A percentile compares a stretch with the other conserved stretches of the same genome.
Evolutionary conservation across 1,139 yeast genomes (phyloP).

Genomic region (Yamadazyma siamensis): DNA sequence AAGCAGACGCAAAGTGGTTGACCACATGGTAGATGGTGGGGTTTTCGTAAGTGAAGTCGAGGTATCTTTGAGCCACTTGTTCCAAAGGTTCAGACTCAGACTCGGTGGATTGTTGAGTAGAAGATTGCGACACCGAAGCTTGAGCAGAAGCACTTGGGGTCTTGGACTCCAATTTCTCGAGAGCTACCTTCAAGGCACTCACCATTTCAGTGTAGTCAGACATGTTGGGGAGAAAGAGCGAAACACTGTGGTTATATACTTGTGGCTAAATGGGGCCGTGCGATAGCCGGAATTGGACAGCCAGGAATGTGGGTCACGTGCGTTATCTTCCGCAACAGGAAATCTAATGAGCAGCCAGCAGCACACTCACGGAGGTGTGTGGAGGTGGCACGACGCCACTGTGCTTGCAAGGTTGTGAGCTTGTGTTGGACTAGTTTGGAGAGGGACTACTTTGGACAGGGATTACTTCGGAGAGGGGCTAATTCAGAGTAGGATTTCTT

Average conservation of each 20-base stretch:
- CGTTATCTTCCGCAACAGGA: too few species aligned
- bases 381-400: too few species aligned
- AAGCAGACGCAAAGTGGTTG: slow-evolving; percentile 21
- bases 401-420: too few species aligned
- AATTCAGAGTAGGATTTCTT: too few species aligned
- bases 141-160: slow-evolving; percentile 1
- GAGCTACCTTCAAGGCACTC: slow-evolving; percentile 13
- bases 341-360: too few species aligned
- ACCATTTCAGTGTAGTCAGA: slow-evolving; percentile 14
- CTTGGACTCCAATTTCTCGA: slow-evolving; percentile 8
- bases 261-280: too few species aligned
- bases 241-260: background rate
- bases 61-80: slow-evolving; percentile 21
- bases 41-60: slow-evolving; percentile 34
- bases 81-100: slow-evolving; percentile 4
- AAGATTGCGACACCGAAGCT: background rate
- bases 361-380: too few species aligned
- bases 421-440: too few species aligned
- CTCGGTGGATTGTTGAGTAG: background rate
- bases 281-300: too few species aligned
- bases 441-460: too few species aligned
- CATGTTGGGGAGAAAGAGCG: slow-evolving; percentile 7
- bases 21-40: slow-evolving; percentile 46
- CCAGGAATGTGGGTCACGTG: too few species aligned
- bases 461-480: too few species aligned